Conservation (phyloP, 352 stramenopile genomes). For the Globisporangium solare region DNA sequence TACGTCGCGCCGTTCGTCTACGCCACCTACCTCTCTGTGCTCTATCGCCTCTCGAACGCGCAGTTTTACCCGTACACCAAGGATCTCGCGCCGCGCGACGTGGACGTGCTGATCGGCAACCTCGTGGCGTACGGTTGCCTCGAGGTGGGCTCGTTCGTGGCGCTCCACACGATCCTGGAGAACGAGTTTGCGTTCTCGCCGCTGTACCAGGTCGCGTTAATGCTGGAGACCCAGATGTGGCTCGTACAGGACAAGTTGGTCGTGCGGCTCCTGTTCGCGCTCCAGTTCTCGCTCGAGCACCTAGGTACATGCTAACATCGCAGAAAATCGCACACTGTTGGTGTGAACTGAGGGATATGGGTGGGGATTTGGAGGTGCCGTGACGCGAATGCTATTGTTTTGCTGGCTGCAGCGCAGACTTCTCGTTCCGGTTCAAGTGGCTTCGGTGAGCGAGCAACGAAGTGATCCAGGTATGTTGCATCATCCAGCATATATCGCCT, state of each 20-base stretch:
- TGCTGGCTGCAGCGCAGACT: slow-evolving; percentile 8
- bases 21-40: slow-evolving; percentile 23
- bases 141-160: slow-evolving; percentile 28
- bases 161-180: slow-evolving; percentile 21
- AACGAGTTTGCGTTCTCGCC: slow-evolving; percentile 16
- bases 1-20: slow-evolving; percentile 30
- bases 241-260: slow-evolving; percentile 28
- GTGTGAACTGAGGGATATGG: too few relatives aligned
- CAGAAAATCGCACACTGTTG: too few relatives aligned
- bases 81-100: not conserved
- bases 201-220: slow-evolving; percentile 23
- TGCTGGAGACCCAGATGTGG: slow-evolving; percentile 25
- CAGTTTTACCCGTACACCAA: slow-evolving; percentile 11
- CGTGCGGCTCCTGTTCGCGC: slow-evolving; percentile 30
- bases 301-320: slow-evolving; percentile 5
- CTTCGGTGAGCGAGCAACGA: not conserved
- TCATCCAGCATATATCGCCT: too few relatives aligned
- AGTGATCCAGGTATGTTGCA: too few relatives aligned
- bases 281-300: slow-evolving; percentile 25
- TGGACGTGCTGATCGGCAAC: slow-evolving; percentile 14
- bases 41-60: slow-evolving; percentile 22
- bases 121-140: slow-evolving; percentile 26
- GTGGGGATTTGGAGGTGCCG: too few relatives aligned
- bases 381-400: too few relatives aligned
- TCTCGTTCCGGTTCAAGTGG: slow-evolving; percentile 9